Evolutionary conservation across 768 basidiomycete genomes (phyloP).

Genomic region (Xanthoconium stramineum): DNA sequence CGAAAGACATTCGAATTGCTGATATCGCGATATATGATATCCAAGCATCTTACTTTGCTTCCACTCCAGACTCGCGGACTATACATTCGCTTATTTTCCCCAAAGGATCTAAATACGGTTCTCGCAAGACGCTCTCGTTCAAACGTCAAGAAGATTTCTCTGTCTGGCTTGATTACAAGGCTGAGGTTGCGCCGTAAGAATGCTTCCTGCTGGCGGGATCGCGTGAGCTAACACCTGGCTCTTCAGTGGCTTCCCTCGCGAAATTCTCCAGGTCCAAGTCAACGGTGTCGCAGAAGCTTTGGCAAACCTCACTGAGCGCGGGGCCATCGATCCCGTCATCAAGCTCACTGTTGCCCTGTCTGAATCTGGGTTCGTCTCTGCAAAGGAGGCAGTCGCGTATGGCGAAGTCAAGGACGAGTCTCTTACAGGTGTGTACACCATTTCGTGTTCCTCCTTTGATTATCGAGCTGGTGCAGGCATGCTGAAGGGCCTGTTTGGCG

Average conservation of each 20-base stretch:
- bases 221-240: conserved; percentile 1
- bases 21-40: conserved; percentile 76
- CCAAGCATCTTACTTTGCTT: conserved; percentile 73
- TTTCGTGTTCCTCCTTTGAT: conserved; percentile 1
- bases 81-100: conserved; percentile 80
- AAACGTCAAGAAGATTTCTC: conserved; percentile 82
- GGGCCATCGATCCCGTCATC: conserved; percentile 78
- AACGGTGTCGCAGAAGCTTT: conserved; percentile 72
- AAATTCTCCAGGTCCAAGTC: conserved; percentile 72
- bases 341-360: conserved; percentile 82
- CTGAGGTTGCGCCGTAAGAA: conserved; percentile 56
- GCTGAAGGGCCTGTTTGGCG: conserved; percentile 85
- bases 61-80: conserved; percentile 51
- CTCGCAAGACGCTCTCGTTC: conserved; percentile 84
- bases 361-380: conserved; percentile 82
- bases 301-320: conserved; percentile 78
- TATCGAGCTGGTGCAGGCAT: conserved; percentile 49
- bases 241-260: conserved; percentile 64
- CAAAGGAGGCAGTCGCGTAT: conserved; percentile 73
- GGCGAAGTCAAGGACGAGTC: conserved; percentile 83
- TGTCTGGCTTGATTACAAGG: conserved; percentile 76
- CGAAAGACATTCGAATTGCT: conserved; percentile 84
- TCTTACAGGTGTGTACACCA: conserved; percentile 51
- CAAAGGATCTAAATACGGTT: conserved; percentile 67
- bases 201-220: not conserved